Evolutionary conservation across 768 basidiomycete genomes (phyloP), one percentile per base, ranked within the genome.

Genomic region (Termitomyces sp.): DNA sequence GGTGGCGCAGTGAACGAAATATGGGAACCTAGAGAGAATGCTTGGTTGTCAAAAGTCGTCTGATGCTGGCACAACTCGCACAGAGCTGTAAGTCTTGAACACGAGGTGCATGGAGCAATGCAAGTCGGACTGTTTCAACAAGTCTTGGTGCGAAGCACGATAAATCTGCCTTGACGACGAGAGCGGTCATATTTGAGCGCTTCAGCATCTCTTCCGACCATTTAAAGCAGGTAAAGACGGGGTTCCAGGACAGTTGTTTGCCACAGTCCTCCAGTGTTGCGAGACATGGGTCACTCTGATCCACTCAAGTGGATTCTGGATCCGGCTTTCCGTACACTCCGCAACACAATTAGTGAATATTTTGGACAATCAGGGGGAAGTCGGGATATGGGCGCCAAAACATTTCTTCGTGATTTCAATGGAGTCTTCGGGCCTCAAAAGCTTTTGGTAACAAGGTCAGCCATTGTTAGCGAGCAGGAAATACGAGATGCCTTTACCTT

Each of bases 151-250:
- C 69, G 7, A 65, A 54, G 56, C 63, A 69, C 33, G 63, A 56
- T 44, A 69, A 46, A 57, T 62, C 60, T 28, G 63, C 68, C 52
- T 65, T 68, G 52, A 77, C 57, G 45, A 66, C 56, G 24, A 76
- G 65, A 33, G 72, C 68, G 16, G 72, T 72, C 65, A 66, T 72
- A 61, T 77, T 80, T 3, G 81, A 82, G 22, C 80, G 71, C 36
- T 63, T 65, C 26, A 82, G 58, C 70, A 81, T 75, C 62, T 76
- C 77, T 54, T 73, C 68, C 18, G 71, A 72, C 74, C 75, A 77
- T 31, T 59, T 61, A 9, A 67, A 69, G 26, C 68, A 69, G 10
- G 60, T 63, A 39, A 77, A 73, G 2, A 71, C 63, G 24, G 73
- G 66, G 46, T 63, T 65, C 18, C 71, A 1, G 78, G 72, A 54